Evolutionary conservation across 1,139 yeast species (phyloP).

Genomic region (Saccharomycopsis phalli): DNA sequence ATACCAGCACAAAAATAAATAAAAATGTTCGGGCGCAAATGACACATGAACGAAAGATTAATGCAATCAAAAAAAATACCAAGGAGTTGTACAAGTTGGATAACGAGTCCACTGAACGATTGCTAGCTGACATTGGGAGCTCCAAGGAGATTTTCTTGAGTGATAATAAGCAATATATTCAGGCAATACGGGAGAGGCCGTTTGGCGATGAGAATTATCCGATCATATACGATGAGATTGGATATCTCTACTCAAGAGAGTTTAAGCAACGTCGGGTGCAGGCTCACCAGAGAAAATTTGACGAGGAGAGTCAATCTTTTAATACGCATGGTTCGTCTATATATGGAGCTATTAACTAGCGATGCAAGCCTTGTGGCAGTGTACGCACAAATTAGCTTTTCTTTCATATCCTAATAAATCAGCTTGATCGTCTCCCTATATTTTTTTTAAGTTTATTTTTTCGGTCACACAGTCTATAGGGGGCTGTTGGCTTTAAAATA

Average conservation of each 20-base stretch:
- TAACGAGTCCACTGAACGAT: conserved; percentile 4
- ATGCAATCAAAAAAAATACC: conserved; percentile 21
- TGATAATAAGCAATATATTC: conserved; percentile 36
- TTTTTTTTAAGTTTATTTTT: too few species aligned
- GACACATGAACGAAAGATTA: conserved; percentile 15
- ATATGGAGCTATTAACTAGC: neutral
- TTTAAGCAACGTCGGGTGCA: conserved; percentile 10
- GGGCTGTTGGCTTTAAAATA: neutral
- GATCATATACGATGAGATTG: conserved; percentile 40
- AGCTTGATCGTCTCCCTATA: too few species aligned
- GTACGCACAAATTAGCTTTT: too few species aligned
- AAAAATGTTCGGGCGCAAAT: conserved; percentile 14
- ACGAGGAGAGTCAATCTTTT: conserved; percentile 20
- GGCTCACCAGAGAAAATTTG: neutral
- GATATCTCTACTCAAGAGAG: conserved; percentile 17
- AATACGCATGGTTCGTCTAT: neutral
- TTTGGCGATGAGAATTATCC: conserved; percentile 55
- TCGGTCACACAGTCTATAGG: neutral
- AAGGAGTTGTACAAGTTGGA: conserved; percentile 16
- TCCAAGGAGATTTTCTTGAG: conserved; percentile 28
- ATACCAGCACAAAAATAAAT: neutral
- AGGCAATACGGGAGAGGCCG: conserved; percentile 34
- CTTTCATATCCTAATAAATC: too few species aligned
- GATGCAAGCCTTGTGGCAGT: neutral
- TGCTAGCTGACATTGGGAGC: conserved; percentile 18